Base-by-base conservation (phyloP, 768 basidiomycete genomes). In the Suillus subaureus region DNA sequence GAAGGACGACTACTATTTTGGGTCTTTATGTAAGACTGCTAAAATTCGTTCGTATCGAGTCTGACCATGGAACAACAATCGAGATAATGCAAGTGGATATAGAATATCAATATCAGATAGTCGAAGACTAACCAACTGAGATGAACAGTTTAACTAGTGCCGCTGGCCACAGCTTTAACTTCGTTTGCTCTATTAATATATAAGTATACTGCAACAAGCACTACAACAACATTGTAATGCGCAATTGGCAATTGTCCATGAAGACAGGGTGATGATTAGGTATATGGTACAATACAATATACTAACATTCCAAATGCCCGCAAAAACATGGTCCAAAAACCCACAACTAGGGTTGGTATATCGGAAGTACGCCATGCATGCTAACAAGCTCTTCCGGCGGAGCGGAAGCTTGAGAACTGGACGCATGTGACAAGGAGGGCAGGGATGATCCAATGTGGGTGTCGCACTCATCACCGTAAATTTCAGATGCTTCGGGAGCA, bases 341-440 rank as follows among this genome's bases (percentile, higher is more conserved):
- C 43, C 21, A 63, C 47, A 21, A 15, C 71, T 68, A 77, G 33
- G 75, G 77, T 31, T 69, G 65, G 62, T 77, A 77, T 68, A 64
- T 70, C 33, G 77, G 76, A 55, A 71, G 76, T 61, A 63, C 70
- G 33, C 70, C 66, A 51, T 73, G 67, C 62, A 54, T 67, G 33
- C 58, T 3, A 31, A 61, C 55, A 63, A 43, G 61, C 49, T 33
- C 68, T 43, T 49, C 63, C 6, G 55, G 61, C 49, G 63, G 52
- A 11, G 40, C 55, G 11, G 71, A 65, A 61, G 57, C 21, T 16
- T 31, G 61, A 60, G 18, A 18, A 18, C 26, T 40, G 3, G 62
- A 68, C 2, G 62, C 15, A 21, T 60, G 49, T 12, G 66, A 62
- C 28, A 45, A 31, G 33, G 37, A 54, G 40, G 69, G 56, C 58